Percentiles rank a stretch among this genome's conserved stretches.
Conservation (phyloP, 2,329 filamentous ascomycete species). For the Parascedosporium putredinis region DNA sequence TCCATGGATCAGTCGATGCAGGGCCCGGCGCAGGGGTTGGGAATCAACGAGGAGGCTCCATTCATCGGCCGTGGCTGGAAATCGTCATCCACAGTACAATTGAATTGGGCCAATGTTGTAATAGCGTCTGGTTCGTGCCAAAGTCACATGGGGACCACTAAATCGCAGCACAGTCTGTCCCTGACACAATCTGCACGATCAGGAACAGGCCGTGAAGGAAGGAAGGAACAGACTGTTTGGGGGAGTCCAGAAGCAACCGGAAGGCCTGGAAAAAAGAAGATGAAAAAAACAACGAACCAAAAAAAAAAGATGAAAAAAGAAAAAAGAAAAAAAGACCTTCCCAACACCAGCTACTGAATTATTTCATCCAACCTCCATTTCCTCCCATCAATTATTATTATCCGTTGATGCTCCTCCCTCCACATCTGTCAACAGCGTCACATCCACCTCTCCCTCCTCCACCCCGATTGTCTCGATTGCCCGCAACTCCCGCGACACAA, state of each 20-base stretch:
- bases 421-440: not conserved
- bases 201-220: not conserved
- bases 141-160: no score
- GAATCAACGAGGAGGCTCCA: no score
- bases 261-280: not conserved
- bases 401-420: not conserved
- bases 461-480: not conserved
- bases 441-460: not conserved
- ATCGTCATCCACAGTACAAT: no score
- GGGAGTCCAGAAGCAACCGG: not conserved
- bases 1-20: no score
- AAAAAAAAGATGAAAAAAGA: not conserved
- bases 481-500: not conserved
- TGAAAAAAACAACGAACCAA: not conserved
- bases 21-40: no score
- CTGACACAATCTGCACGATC: conserved; percentile 1
- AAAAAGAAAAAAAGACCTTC: not conserved
- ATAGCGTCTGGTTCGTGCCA: no score
- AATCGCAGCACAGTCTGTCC: no score
- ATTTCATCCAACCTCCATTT: not conserved
- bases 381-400: not conserved
- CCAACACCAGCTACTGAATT: not conserved
- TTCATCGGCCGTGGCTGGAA: no score
- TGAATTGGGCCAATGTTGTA: no score
- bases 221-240: no score